A percentile compares a stretch with the other conserved stretches of the same genome.
Conservation (phyloP, 805 yeast species). For the Cyberlindnera suaveolens region DNA sequence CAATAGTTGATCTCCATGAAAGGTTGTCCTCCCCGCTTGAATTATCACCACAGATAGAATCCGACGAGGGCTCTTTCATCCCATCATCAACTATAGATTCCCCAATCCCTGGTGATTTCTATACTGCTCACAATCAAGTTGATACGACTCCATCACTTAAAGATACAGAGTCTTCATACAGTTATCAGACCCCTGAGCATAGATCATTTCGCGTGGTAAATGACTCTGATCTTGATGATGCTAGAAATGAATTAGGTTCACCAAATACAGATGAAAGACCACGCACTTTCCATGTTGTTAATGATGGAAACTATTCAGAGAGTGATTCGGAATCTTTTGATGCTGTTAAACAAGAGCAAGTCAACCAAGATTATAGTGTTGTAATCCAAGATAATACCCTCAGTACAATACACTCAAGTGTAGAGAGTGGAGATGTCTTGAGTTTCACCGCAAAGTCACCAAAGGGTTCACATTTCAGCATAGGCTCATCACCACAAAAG, state of each 20-base stretch:
- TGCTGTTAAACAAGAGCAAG: constrained; percentile 2
- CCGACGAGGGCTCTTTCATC: too few relatives aligned
- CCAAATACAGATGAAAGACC: constrained; percentile 2
- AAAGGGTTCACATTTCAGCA: constrained; percentile 23
- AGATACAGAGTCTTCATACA: constrained; percentile 7
- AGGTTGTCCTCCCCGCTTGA: not conserved
- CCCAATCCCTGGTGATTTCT: not conserved
- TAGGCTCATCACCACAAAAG: constrained; percentile 12
- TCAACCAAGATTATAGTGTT: constrained; percentile 11
- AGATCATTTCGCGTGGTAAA: constrained; percentile 8
- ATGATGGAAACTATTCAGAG: constrained; percentile 22
- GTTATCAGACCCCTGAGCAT: constrained; percentile 7
- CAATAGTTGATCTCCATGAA: not conserved
- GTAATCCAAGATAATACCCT: constrained; percentile 9
- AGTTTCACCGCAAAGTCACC: constrained; percentile 32
- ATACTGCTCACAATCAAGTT: not conserved
- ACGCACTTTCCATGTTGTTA: constrained; percentile 23
- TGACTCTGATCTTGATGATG: constrained; percentile 5
- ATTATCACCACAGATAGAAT: too few relatives aligned
- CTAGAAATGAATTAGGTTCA: not conserved
- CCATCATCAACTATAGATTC: too few relatives aligned
- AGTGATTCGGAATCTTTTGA: constrained; percentile 13
- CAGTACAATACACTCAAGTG: constrained; percentile 1
- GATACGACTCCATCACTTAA: not conserved
- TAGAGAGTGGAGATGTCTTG: constrained; percentile 22